Base-by-base conservation (phyloP, 306 rosid species). In the Macrotyloma uniflorum region DNA sequence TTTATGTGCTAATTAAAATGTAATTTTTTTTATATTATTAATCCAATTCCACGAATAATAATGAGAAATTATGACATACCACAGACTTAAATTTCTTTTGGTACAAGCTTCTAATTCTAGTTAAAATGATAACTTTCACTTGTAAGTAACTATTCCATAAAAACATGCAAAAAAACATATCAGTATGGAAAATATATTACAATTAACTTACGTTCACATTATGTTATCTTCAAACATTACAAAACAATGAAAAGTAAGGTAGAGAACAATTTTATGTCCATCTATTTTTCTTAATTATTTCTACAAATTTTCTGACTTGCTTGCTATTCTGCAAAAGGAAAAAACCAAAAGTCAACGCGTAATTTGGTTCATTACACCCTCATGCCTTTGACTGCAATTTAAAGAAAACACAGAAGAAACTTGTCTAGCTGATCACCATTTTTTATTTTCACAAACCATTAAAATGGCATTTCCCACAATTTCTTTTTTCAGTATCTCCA, bases 301-400 rank as follows among this genome's bases (percentile, higher is more conserved):
- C 5, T n/a, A 63, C 28, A n/a, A 18, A 18, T 42, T 10, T 47
- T 22, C 40, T 49, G 76, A 38, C 86, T 67, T 12, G 63, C 63
- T 58, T 32, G 67, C 23, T 32, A 61, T 8, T 61, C 43, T 76
- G 62, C 24, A 81, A 69, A 74, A 66, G 57, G 36, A 49, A 18
- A 7, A 66, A 38, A 11, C 50, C 45, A 73, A 68, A 67, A 26
- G 81, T 77, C 81, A 77, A 77, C 75, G 74, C 61, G 5, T 7
- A 26, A 49, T 43, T 78, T 11, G 61, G 19, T 67, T 10, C 10
- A 15, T 78, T 54, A 43, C 75, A 68, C 2, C 19, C 24, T 22
- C 19, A 7, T 45, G 61, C 2, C 70, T 79, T 79, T 70, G 64
- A 32, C 50, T 79, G 45, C 78, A 79, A 70, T 70, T 46, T 30